Evolutionary conservation across 2,329 filamentous ascomycete species (phyloP), one percentile per base, ranked within the genome.

Genomic region (Dactylellina sp.): DNA sequence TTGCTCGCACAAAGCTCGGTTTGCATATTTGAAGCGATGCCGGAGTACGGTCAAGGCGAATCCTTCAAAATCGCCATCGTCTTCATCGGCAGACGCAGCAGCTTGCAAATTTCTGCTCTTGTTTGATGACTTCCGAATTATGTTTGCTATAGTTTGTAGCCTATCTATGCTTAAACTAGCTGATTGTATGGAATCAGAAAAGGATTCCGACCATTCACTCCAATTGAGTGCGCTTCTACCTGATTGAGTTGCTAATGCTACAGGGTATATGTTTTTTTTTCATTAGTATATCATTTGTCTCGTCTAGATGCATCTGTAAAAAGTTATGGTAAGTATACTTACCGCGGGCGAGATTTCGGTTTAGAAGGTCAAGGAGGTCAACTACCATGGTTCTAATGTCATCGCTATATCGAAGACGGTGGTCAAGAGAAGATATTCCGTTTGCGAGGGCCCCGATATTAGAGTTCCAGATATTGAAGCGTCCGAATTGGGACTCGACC

Each of bases 11-110:
- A 65, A 50, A 14, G 16, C 12, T 22, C 32, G 37, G 16, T 49
- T 65, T 22, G 40, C 50, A 6, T 49, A 22, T 22, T 57, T 65
- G 28, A 65, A 65, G 20, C 61, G 50, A 32, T 65, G 50, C 14
- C 25, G 47, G 1, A 65, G 6, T 16, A 65, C 35, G 1, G 11
- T 24, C 35, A 56, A 4, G 6, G 44, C 37, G 18, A 65, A 65
- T 25, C 44, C 39, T 42, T 49, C 44, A 16, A 65, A 65, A 56
- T 65, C 32, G 25, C 16, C 12, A 28, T 57, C 50, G 16, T 47
- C 32, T 9, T 47, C 20, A 14, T 20, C 37, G 6, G 22, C 18
- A 5, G 57, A 65, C 40, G 25, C 12, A 65, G 16, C n/a, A n/a
- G n/a, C n/a, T n/a, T n/a, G n/a, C n/a, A n/a, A n/a, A 16, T 57